Evolutionary conservation across 495 filamentous ascomycete species (phyloP), one percentile per base, ranked within the genome.

Genomic region (Annulohypoxylon stygium): DNA sequence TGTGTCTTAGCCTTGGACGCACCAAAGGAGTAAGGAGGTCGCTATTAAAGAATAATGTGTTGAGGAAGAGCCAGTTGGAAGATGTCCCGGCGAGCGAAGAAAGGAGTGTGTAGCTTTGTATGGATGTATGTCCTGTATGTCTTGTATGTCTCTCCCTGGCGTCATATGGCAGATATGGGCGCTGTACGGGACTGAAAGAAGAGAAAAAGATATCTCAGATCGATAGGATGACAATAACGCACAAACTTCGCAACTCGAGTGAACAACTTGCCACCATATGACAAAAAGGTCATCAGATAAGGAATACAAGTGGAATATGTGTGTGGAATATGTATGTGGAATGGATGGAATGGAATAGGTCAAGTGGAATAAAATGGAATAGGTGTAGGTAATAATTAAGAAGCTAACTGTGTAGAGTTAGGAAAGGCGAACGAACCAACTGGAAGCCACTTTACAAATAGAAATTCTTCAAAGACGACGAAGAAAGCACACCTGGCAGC

Each of bases 151-250:
- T 65, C 23, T 18, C 39, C 25, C 20, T 57, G 33, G 50, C 58
- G 51, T 70, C 57, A 64, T 70, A 26, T 50, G 51, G 36, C 8
- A 30, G 30, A 30, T 30, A 30, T 30, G 30, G 30, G 30, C 30
- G 30, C 30, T 6, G 30, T 30, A 6, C 30, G 30, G 30, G 30
- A 25, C 5, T 53, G 14, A 60, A 70, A 58, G 37, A 10, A 23
- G 61, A 53, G 58, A 67, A 16, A 67, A 64, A 65, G 58, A 23
- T 16, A 37, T 54, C 8, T 33, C 34, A 37, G 30, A 75, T 71
- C 43, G 47, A 67, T 23, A 64, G 67, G 72, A 25, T 54, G 51
- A 65, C 50, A 43, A 33, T 51, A 70, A 68, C 72, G 72, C 67
- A 71, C n/a, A 75, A 75, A 70, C n/a, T 14, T 64, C 72, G 50